Base-by-base conservation (phyloP, 1,284 basidiomycete genomes). In the Tilletia caries region DNA sequence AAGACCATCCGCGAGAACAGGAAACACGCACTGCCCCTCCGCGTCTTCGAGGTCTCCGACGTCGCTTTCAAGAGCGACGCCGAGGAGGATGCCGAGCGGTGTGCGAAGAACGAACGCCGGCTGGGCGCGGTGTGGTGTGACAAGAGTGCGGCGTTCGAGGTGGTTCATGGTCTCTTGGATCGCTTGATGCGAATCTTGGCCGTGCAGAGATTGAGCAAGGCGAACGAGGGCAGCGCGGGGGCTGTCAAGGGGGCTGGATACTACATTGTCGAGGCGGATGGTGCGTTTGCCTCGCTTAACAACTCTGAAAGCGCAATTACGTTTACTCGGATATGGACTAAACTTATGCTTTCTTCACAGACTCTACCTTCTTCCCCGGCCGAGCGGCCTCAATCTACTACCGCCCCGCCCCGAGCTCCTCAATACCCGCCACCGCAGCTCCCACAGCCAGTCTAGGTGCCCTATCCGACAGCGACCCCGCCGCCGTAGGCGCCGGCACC, bases 1-100 rank as follows among this genome's bases (percentile, higher is more conserved):
- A 99, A 99, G 86, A 96, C 95, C 6, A 87, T 97, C 52, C 90
- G 96, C 71, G 95, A 99, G 86, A 99, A 99, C 86, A 89, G 92
- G 68, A 92, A 93, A 73, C 93, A 97, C 75, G 85, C 95, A 0
- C 87, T 99, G 27, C 95, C 96, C 0, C 89, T 98, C 83, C 91
- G 90, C 75, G 89, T 97, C 69, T 99, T 98, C 81, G 95, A 99
- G 85, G 89, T 92, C 1, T 91, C 92, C 18, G 95, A 99, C 83
- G 88, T 98, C 52, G 93, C 92, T 29, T 88, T 95, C 85, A 95
- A 97, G 84, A 44, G 33, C n/a, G 65, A 66, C 25, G 64, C 44
- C 37, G 23, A 10, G 3, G 43, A 65, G 41, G 79, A 80, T 54
- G 68, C 50, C 23, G 93, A 98, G 84, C 88, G 95, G 54, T 91